Conservation (phyloP, 768 basidiomycete species). For the Boletus bicolor region DNA sequence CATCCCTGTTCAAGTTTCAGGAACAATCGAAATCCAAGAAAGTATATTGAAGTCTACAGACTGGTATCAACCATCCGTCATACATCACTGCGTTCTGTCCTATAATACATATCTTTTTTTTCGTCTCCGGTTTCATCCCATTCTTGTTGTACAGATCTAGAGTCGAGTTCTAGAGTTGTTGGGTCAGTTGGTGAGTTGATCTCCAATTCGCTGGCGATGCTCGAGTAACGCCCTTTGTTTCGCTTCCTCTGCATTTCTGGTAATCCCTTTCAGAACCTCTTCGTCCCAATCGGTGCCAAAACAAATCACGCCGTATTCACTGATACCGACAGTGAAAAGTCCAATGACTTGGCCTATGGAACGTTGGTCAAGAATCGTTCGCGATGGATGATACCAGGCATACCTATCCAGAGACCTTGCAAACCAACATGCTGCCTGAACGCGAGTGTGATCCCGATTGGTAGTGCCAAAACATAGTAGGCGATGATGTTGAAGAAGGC, state of each 20-base stretch:
- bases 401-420: slow-evolving; percentile 52
- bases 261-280: slow-evolving; percentile 41
- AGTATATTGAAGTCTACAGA: background rate
- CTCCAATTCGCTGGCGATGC: slow-evolving; percentile 11
- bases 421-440: slow-evolving; percentile 44
- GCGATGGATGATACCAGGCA: background rate
- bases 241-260: slow-evolving; percentile 34
- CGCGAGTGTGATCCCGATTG: slow-evolving; percentile 50
- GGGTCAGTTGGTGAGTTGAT: slow-evolving; percentile 18
- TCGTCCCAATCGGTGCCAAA: slow-evolving; percentile 48
- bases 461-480: slow-evolving; percentile 53
- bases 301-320: slow-evolving; percentile 64
- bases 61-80: background rate
- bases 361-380: slow-evolving; percentile 9
- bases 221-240: slow-evolving; percentile 29
- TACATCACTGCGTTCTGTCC: background rate
- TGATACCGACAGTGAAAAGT: slow-evolving; percentile 65
- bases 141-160: background rate
- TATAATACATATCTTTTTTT: background rate
- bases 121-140: background rate
- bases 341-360: slow-evolving; percentile 66
- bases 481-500: slow-evolving; percentile 72
- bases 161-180: background rate
- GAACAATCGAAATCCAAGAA: background rate
- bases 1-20: background rate